A percentile compares a stretch with the other conserved stretches of the same genome.
Evolutionary conservation across 2,329 filamentous ascomycete genomes (phyloP).

Genomic region (Thielaviopsis ethacetica): DNA sequence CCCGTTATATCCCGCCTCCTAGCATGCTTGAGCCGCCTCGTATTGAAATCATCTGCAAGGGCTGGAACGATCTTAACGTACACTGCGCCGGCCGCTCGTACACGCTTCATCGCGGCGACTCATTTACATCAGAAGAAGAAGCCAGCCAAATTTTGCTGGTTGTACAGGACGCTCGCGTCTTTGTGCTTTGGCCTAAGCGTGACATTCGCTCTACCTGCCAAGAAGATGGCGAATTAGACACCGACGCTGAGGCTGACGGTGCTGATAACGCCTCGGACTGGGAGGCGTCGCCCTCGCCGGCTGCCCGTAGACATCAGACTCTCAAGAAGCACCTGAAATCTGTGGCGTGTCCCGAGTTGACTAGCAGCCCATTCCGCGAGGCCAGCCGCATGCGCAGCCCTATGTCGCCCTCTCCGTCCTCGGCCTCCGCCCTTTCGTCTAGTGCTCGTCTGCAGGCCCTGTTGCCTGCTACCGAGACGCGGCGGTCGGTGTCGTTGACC

Average conservation of each 20-base stretch:
- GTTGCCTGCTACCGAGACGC: slow-evolving; percentile 18
- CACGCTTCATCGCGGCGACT: slow-evolving; percentile 75
- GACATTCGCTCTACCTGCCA: slow-evolving; percentile 17
- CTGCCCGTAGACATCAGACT: neutral
- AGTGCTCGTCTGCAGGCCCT: slow-evolving; percentile 30
- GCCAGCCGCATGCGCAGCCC: slow-evolving; percentile 3
- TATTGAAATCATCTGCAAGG: slow-evolving; percentile 78
- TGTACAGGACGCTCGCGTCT: slow-evolving; percentile 79
- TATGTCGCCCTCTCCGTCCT: slow-evolving; percentile 25
- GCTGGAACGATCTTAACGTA: slow-evolving; percentile 90
- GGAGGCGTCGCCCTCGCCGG: slow-evolving; percentile 39
- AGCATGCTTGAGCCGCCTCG: slow-evolving; percentile 54
- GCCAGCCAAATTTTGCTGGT: slow-evolving; percentile 86
- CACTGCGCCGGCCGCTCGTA: slow-evolving; percentile 80
- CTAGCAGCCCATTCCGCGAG: slow-evolving; percentile 4
- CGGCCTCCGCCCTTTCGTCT: slow-evolving; percentile 23
- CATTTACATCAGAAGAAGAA: slow-evolving; percentile 78
- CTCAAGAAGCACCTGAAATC: neutral
- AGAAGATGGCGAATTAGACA: slow-evolving; percentile 18
- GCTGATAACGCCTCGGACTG: slow-evolving; percentile 51
- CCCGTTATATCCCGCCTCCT: slow-evolving; percentile 58
- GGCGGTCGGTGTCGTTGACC: neutral
- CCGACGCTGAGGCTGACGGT: slow-evolving; percentile 13
- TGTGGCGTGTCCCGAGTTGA: neutral
- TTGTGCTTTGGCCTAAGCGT: slow-evolving; percentile 69